These are phyloP conservation scores for Cucurbita ficifolia DNA, from an alignment of 306 rosid species.

Conservation along the genomic window DNA sequence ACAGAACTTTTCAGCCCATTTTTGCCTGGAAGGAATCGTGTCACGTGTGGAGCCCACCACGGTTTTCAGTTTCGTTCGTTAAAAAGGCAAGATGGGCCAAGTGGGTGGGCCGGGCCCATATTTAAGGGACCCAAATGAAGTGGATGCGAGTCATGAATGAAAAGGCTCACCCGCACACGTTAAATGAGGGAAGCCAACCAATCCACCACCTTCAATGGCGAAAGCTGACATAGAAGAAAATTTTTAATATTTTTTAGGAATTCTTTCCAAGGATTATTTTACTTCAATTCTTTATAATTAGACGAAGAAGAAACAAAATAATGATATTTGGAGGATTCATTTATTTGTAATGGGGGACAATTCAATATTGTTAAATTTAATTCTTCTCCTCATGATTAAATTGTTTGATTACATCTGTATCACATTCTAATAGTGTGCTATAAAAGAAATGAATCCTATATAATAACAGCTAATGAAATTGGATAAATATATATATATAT, in stretches of 20 bases:
- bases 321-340: background rate
- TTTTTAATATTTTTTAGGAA: background rate
- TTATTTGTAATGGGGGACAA: too few relatives aligned
- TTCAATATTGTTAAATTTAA: background rate
- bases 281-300: background rate
- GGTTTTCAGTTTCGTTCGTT: background rate
- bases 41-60: background rate
- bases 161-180: background rate
- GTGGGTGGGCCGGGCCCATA: slow-evolving; percentile 1
- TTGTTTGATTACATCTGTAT: too few relatives aligned
- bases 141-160: background rate
- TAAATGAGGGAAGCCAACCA: too few relatives aligned
- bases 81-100: background rate
- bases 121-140: background rate
- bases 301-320: background rate
- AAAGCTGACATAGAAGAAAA: background rate
- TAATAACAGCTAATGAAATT: background rate
- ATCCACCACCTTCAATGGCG: background rate
- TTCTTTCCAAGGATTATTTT: background rate
- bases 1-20: background rate
- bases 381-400: background rate
- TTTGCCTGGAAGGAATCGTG: background rate
- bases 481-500: too few relatives aligned
- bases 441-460: too few relatives aligned
- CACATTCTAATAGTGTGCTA: background rate